These are phyloP conservation scores for Melaleuca quinquenervia DNA, from an alignment of 345 rosid species.

Conservation along the genomic window DNA sequence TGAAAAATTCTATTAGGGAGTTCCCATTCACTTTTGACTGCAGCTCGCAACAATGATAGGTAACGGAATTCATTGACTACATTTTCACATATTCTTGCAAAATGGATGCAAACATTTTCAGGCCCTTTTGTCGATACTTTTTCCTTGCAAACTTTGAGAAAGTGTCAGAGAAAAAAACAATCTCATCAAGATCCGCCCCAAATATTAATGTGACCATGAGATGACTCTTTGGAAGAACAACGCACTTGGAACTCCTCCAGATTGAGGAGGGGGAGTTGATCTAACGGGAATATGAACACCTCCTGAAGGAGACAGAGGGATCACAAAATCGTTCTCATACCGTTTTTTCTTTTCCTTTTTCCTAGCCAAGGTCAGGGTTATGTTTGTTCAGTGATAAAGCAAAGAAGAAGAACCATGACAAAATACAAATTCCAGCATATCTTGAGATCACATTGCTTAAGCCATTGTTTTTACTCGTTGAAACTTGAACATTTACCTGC, in stretches of 20 bases:
- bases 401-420: too few species aligned
- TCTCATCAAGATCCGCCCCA: not conserved
- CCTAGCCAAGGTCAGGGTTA: too few species aligned
- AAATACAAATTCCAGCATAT: rapidly evolving
- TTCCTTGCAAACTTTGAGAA: too few species aligned
- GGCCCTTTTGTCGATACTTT: not conserved
- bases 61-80: not conserved
- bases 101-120: not conserved
- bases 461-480: not conserved
- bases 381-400: not conserved
- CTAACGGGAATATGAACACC: too few species aligned
- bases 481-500: not conserved
- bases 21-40: not conserved
- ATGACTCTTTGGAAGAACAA: not conserved
- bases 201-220: too few species aligned
- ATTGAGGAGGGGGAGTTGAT: not conserved
- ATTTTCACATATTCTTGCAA: too few species aligned
- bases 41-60: not conserved
- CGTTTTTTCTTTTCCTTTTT: too few species aligned
- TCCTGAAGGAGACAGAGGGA: too few species aligned
- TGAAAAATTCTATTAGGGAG: not conserved
- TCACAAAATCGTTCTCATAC: too few species aligned
- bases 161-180: not conserved
- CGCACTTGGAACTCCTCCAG: not conserved
- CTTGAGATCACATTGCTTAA: not conserved